Evolutionary conservation across 2,329 filamentous ascomycete species (phyloP), one percentile per base, ranked within the genome.

Genomic region (Didymella segeticola): DNA sequence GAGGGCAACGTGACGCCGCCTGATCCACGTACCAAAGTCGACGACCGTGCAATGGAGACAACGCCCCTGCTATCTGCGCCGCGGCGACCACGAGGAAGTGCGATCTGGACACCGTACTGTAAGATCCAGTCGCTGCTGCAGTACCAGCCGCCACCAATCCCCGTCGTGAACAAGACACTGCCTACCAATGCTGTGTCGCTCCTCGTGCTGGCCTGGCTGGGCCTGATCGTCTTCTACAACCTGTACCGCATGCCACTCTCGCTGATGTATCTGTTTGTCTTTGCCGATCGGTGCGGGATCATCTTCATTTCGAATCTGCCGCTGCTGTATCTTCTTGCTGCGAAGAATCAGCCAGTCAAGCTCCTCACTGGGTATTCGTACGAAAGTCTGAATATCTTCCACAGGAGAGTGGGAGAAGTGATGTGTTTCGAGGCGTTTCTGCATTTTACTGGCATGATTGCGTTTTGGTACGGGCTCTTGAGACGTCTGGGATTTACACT

Each of bases 281-380:
- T 87, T 41, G 81, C 83, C 52, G 84, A 87, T 63, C 77, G 84
- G 25, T 79, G 81, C 30, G 83, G 83, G 5, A 76, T 82, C 34
- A 64, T 86, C 2, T 82, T 83, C 60, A 76, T 77, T 14, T 75
- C 77, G 10, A 83, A 83, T 50, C 69, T 83, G 1, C 80, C 81
- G 3, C 70, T 82, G 31, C 76, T 89, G 3, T 89, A 89, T 67
- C 75, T 89, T 4, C 77, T 89, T 3, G 81, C 83, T 2, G 86
- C 87, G 26, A 89, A 89, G 69, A 89, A 86, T 54, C 86, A 88
- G 57, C 86, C 86, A 0, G 66, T 89, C 27, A 82, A 83, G 53
- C 61, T 78, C 2, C 73, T 89, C 15, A 88, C 86, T 0, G 85
- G 86, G 4, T 81, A 82, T 57, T 88, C 85, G 0, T 89, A 89